Conservation (phyloP, 139 green algal genomes). For the Micractinium sp. region DNA sequence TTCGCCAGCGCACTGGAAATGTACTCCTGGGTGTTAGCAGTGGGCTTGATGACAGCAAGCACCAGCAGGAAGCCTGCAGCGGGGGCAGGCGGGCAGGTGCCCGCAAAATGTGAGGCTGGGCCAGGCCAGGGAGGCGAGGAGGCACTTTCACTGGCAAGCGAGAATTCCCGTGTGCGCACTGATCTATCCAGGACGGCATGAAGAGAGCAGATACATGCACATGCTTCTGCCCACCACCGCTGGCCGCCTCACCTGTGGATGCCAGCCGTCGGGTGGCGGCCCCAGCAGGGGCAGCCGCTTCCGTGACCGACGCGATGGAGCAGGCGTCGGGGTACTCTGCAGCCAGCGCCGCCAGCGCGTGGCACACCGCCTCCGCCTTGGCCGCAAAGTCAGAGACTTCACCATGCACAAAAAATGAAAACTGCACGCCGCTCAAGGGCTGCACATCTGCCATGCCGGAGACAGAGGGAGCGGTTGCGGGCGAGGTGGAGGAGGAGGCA, state of each 20-base stretch:
- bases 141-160: not conserved
- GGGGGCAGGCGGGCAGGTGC: not conserved
- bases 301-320: not conserved
- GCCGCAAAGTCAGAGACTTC: not conserved
- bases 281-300: not conserved
- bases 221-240: not conserved
- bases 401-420: not conserved
- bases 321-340: not conserved
- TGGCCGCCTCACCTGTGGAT: not conserved
- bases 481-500: not conserved
- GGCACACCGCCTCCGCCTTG: not conserved
- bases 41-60: not conserved
- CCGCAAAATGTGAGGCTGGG: not conserved
- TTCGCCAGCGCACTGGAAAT: not conserved
- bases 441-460: not conserved
- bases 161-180: not conserved
- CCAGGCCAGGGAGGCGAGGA: not conserved
- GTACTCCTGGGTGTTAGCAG: not conserved
- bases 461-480: not conserved
- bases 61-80: not conserved
- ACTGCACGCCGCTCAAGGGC: not conserved
- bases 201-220: not conserved
- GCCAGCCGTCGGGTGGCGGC: not conserved
- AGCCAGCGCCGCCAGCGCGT: not conserved
- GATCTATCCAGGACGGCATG: not conserved